Evolutionary conservation across 306 rosid species (phyloP).

Genomic region (Vicia faba): DNA sequence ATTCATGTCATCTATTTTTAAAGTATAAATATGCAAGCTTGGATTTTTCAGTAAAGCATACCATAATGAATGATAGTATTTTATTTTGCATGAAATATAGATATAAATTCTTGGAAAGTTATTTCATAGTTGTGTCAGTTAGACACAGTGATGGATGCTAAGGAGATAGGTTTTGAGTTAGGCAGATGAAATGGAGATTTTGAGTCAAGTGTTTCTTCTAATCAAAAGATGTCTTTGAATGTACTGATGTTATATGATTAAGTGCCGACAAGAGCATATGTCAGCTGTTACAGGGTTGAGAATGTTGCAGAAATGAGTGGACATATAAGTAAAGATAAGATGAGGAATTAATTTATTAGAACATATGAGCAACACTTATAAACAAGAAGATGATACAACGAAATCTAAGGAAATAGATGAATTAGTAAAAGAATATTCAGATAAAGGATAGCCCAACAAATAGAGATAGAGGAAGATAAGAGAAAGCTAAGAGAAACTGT

Average conservation of each 20-base stretch:
- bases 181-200: conserved; percentile 9
- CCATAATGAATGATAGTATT: neutral
- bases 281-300: neutral
- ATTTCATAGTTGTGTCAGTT: conserved; percentile 18
- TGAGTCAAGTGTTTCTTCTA: conserved; percentile 15
- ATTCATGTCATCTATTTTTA: conserved; percentile 17
- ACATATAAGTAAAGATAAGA: conserved; percentile 20
- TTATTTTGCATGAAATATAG: conserved; percentile 30
- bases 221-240: conserved; percentile 14
- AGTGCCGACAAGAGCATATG: conserved; percentile 4
- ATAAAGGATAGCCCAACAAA: conserved; percentile 10
- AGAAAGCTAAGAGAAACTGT: neutral
- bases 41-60: conserved; percentile 39
- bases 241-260: neutral
- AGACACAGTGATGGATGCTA: neutral
- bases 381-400: too few relatives aligned
- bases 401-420: neutral
- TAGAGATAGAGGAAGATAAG: conserved; percentile 4
- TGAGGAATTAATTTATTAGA: conserved; percentile 3
- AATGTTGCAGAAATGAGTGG: conserved; percentile 9
- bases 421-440: neutral
- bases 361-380: neutral
- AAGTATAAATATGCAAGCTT: conserved; percentile 25
- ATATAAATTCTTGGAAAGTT: conserved; percentile 22
- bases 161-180: neutral